These are phyloP conservation scores for Aspergillus sclerotioniger DNA, from an alignment of 495 filamentous ascomycete genomes.

Conservation along the genomic window DNA sequence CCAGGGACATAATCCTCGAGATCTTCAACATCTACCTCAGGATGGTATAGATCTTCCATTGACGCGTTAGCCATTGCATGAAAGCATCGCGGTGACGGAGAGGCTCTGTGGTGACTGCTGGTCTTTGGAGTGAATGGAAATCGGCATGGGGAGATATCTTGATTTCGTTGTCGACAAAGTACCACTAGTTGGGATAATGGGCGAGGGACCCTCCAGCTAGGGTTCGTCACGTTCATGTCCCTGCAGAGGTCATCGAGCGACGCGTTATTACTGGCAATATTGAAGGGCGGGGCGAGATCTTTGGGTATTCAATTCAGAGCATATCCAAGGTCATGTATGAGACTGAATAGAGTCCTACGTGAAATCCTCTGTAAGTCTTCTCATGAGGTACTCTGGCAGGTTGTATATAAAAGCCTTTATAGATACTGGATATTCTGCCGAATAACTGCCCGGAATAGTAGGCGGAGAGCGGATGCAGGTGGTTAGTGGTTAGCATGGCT, in stretches of 20 bases:
- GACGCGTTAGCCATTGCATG: neutral
- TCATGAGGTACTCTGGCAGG: no score
- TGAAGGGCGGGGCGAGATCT: no score
- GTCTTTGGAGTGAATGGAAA: neutral
- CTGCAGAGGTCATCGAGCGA: neutral
- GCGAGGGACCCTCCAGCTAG: neutral
- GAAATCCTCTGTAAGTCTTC: no score
- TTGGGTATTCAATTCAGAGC: no score
- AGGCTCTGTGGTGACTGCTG: neutral
- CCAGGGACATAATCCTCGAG: constrained; percentile 44
- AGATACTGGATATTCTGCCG: no score
- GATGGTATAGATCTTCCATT: constrained; percentile 14
- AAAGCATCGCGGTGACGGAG: neutral
- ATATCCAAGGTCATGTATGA: no score
- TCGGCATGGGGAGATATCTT: neutral
- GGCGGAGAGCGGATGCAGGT: no score
- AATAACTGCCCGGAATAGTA: no score
- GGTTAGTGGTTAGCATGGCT: no score
- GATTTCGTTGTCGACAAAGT: constrained; percentile 1
- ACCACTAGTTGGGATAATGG: neutral
- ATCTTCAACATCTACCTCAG: constrained; percentile 22
- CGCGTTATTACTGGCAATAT: no score
- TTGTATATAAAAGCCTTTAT: no score
- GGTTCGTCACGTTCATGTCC: constrained; percentile 1
- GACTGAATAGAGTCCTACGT: no score